phyloP scores from a whole-genome alignment of 257 asterid species.

The Jacaranda copaia region DNA sequence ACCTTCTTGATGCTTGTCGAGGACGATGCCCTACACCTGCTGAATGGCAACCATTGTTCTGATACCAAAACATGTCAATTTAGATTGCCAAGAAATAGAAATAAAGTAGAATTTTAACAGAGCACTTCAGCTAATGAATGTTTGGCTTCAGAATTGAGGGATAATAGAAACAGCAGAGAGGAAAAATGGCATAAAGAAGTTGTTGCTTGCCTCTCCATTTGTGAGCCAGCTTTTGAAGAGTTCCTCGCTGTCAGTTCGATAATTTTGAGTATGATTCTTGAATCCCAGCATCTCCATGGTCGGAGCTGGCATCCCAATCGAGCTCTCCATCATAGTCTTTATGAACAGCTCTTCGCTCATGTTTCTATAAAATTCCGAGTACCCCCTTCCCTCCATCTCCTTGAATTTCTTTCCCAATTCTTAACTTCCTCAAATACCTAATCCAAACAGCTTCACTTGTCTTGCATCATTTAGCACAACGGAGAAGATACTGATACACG shows the following conservation, averaged over 20 bases:
- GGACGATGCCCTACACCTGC: conserved; percentile 53
- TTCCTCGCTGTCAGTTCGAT: conserved; percentile 79
- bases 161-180: too few species aligned
- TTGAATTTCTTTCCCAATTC: conserved; percentile 9
- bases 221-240: conserved; percentile 90
- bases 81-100: neutral
- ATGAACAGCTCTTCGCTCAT: conserved; percentile 84
- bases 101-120: too few species aligned
- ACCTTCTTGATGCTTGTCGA: conserved; percentile 80
- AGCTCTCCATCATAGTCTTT: conserved; percentile 79
- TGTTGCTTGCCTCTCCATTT: conserved; percentile 76
- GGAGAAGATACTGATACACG: too few species aligned
- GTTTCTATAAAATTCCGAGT: conserved; percentile 68
- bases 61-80: conserved; percentile 26
- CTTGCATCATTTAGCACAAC: neutral
- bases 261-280: conserved; percentile 64
- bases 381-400: conserved; percentile 80
- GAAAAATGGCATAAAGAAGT: neutral
- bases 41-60: conserved; percentile 61
- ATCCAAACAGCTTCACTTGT: neutral
- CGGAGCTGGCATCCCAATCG: conserved; percentile 76
- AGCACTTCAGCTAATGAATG: too few species aligned
- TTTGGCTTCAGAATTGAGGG: too few species aligned
- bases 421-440: conserved; percentile 21
- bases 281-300: conserved; percentile 91